phyloP scores from a whole-genome alignment of 208 protist species.

The Angomonas ambiguus region DNA sequence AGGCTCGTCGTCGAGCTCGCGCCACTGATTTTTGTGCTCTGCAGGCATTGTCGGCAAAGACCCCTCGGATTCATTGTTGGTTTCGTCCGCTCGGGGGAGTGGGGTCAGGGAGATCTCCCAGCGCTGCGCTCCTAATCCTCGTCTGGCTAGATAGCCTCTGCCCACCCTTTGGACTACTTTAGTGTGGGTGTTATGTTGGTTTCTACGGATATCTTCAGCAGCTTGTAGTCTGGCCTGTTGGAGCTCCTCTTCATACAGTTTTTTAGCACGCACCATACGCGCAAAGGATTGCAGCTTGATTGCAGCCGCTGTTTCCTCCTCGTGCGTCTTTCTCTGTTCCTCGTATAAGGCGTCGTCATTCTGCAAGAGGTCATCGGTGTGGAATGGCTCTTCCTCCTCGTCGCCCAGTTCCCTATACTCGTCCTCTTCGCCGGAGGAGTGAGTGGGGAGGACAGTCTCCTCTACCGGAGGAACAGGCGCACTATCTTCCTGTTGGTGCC shows the following conservation, averaged over 20 bases:
- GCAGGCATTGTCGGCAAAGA: constrained; percentile 7
- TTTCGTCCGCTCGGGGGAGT: constrained; percentile 28
- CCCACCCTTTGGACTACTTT: constrained; percentile 49
- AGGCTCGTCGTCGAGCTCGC: too few relatives aligned
- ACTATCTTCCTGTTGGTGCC: constrained; percentile 7
- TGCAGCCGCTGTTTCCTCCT: constrained; percentile 34
- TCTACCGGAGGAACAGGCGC: constrained; percentile 10
- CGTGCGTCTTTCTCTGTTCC: constrained; percentile 24
- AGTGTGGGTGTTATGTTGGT: constrained; percentile 16
- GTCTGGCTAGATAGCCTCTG: constrained; percentile 48
- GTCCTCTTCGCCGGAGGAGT: neutral
- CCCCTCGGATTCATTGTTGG: too few relatives aligned
- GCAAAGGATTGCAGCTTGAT: constrained; percentile 70
- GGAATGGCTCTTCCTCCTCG: neutral
- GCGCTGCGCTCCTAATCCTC: constrained; percentile 17
- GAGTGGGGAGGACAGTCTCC: too few relatives aligned
- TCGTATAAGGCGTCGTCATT: constrained; percentile 36
- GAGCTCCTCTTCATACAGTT: constrained; percentile 30
- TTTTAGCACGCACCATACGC: constrained; percentile 48
- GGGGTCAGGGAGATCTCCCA: constrained; percentile 9
- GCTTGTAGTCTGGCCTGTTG: constrained; percentile 42
- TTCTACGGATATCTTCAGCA: constrained; percentile 38
- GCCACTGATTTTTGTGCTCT: neutral
- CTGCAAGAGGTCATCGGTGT: neutral
- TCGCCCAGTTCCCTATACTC: neutral